Evolutionary conservation across 495 filamentous ascomycete species (phyloP).

Genomic region (Neurospora sp.): DNA sequence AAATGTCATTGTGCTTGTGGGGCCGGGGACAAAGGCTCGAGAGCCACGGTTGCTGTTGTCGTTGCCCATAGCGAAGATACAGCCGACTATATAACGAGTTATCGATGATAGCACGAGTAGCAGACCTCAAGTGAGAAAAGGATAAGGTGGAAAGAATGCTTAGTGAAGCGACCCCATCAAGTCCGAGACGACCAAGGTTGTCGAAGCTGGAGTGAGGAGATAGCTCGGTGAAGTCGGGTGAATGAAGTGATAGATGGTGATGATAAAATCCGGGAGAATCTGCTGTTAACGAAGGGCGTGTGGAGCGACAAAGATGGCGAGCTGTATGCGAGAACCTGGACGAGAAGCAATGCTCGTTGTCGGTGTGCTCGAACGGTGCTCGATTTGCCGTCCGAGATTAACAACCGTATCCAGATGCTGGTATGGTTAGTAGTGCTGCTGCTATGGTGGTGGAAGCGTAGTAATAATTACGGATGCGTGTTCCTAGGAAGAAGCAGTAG

Average conservation of each 20-base stretch:
- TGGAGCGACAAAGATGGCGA: not conserved
- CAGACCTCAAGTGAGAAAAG: not conserved
- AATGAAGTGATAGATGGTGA: not conserved
- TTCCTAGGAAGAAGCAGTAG: not conserved
- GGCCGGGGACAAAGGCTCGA: conserved; percentile 1
- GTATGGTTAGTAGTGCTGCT: conserved; percentile 5
- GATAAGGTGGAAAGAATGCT: not conserved
- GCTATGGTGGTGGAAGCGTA: conserved; percentile 1
- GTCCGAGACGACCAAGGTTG: not conserved
- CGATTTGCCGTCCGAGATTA: not conserved
- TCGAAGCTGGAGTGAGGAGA: not conserved
- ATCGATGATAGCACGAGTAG: not conserved
- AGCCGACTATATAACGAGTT: not conserved
- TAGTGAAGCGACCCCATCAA: not conserved
- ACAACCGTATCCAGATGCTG: conserved; percentile 7
- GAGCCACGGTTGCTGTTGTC: conserved; percentile 1
- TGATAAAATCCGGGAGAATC: not conserved
- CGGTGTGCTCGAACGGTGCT: not conserved
- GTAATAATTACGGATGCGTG: conserved; percentile 2
- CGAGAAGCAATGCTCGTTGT: not conserved
- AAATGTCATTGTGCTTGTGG: conserved; percentile 7
- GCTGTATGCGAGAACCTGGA: not conserved
- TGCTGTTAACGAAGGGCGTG: not conserved
- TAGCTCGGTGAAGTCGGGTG: not conserved
- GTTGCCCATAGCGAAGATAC: conserved; percentile 9